phyloP scores from a whole-genome alignment of 2,329 filamentous ascomycete species.

The Aureobasidium subglaciale region DNA sequence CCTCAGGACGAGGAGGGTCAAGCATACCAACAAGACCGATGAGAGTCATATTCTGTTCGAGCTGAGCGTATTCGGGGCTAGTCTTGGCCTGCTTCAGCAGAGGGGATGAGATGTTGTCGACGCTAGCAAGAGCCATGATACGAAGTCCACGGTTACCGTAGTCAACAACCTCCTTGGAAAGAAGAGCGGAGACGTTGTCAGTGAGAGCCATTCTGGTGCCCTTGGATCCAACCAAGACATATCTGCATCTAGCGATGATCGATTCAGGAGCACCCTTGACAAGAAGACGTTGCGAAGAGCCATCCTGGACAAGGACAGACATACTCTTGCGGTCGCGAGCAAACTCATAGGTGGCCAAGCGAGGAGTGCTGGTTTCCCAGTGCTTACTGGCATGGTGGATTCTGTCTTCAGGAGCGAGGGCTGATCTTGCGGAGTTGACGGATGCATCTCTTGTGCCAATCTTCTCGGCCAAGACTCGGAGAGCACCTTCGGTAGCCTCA shows the following conservation, averaged over 20 bases:
- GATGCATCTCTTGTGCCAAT: constrained; percentile 70
- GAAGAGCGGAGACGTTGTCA: constrained; percentile 59
- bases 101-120: constrained; percentile 65
- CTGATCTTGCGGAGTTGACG: constrained; percentile 46
- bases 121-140: constrained; percentile 83
- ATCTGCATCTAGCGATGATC: constrained; percentile 84
- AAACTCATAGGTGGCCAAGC: constrained; percentile 88
- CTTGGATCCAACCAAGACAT: constrained; percentile 67
- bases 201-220: constrained; percentile 71
- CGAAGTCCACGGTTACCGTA: constrained; percentile 91
- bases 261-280: constrained; percentile 97
- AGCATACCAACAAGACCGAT: constrained; percentile 93
- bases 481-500: constrained; percentile 89
- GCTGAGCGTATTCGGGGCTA: constrained; percentile 71
- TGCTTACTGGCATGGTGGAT: constrained; percentile 76
- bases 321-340: constrained; percentile 98
- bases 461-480: constrained; percentile 89
- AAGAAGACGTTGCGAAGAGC: constrained; percentile 67
- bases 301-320: constrained; percentile 80
- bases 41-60: constrained; percentile 92
- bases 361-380: constrained; percentile 69
- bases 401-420: constrained; percentile 49
- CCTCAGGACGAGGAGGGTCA: constrained; percentile 90
- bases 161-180: constrained; percentile 73
- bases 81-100: constrained; percentile 68